Evolutionary conservation across 2,329 filamentous ascomycete genomes (phyloP), one percentile per base, ranked within the genome.

Genomic region (Chrysoporthe puriensis): DNA sequence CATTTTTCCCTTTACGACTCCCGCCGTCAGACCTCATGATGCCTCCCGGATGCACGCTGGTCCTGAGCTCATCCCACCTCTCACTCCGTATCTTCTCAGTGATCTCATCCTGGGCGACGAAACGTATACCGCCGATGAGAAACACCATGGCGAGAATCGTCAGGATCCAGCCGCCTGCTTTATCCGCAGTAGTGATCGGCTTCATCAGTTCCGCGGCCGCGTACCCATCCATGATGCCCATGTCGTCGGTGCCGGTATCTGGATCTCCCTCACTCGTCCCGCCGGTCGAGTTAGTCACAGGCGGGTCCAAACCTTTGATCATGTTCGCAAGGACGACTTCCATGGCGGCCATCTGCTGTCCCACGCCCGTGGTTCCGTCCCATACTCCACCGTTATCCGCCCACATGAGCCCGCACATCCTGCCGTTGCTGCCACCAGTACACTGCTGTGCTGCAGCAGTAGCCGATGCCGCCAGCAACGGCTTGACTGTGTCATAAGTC

Each of bases 281-380:
- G 62, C 90, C 90, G 1, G 78, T 87, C 4, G 78, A 73, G 36
- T 81, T 76, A 4, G 84, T 86, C 52, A 84, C 78, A 0, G 84
- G 83, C 1, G 77, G 74, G 0, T 72, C 66, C 11, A 79, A 78
- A 7, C 81, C 70, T 46, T 81, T 72, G 62, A 90, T 85, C 75
- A 90, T 81, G 72, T 87, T 89, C 48, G 85, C 84, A 58, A 91
- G 82, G 7, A 90, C 84, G 11, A 90, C 82, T 73, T 91, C 88
- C 75, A 92, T 79, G 2, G 86, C 88, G 1, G 86, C 84, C 90
- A 92, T 92, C 77, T 91, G 89, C 76, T 91, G 88, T 5, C 90
- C 90, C 2, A 91, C 85, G 7, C 89, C 90, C 7, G 81, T 84
- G 1, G 81, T 82, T 34, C 86, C 86, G 74, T 91, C 88, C 77